Conservation (phyloP, 1,139 yeast genomes). For the Blastobotrys proliferans region DNA sequence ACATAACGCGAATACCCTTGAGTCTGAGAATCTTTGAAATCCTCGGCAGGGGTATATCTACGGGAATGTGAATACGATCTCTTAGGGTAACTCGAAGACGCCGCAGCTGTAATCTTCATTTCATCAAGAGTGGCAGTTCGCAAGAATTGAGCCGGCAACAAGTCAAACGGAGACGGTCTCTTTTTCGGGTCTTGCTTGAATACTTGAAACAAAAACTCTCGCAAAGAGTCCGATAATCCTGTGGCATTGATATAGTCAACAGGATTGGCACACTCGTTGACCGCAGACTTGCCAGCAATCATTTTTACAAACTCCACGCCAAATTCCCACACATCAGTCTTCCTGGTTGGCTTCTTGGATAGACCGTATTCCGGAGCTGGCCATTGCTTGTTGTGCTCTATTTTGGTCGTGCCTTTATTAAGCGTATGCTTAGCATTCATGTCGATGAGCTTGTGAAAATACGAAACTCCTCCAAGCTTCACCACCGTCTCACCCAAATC, state of each 20-base stretch:
- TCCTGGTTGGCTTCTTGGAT: conserved; percentile 50
- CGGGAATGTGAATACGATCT: background rate
- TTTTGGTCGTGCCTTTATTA: conserved; percentile 25
- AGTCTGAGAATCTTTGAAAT: background rate
- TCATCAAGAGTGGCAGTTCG: conserved; percentile 37
- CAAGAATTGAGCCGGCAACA: conserved; percentile 76
- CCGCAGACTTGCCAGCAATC: conserved; percentile 59
- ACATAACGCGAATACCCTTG: conserved; percentile 52
- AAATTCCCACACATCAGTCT: conserved; percentile 89
- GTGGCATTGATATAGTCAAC: conserved; percentile 53
- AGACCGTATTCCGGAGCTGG: conserved; percentile 67
- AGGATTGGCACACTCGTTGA: conserved; percentile 56
- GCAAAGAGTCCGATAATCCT: conserved; percentile 50
- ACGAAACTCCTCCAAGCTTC: conserved; percentile 65
- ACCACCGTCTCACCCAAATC: conserved; percentile 55
- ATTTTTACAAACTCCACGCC: conserved; percentile 76
- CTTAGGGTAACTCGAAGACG: background rate
- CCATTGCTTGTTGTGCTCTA: conserved; percentile 46
- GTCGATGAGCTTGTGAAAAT: conserved; percentile 60
- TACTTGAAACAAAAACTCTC: conserved; percentile 64
- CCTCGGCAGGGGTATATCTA: too few species aligned
- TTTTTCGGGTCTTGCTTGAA: conserved; percentile 63
- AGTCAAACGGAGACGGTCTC: conserved; percentile 77
- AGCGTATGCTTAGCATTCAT: conserved; percentile 45
- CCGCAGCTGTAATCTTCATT: too few species aligned